Evolutionary conservation across 148 eudicot species (phyloP).

Genomic region (Beta vulgaris): DNA sequence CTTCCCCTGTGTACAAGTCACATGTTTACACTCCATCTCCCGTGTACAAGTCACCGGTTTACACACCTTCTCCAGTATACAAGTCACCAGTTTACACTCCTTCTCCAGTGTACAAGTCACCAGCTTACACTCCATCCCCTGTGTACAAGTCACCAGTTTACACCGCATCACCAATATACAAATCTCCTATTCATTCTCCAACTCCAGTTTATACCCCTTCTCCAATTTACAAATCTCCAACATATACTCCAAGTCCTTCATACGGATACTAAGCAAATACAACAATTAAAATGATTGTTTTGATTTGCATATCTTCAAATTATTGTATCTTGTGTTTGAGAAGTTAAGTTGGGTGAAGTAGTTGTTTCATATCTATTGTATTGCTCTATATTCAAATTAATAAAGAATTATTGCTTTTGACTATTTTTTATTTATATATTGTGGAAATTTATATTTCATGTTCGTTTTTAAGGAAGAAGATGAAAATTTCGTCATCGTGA

Average conservation of each 20-base stretch:
- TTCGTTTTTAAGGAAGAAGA: too few relatives aligned
- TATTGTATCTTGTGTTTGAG: too few relatives aligned
- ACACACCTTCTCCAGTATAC: background rate
- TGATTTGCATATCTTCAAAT: background rate
- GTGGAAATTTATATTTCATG: too few relatives aligned
- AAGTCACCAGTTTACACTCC: background rate
- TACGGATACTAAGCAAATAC: background rate
- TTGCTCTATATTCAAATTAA: background rate
- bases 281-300: too few relatives aligned
- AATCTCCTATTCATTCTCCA: background rate
- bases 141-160: background rate
- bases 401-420: background rate
- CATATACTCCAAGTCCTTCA: conserved; percentile 19
- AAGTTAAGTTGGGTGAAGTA: background rate
- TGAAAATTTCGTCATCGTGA: too few relatives aligned
- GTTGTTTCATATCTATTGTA: background rate
- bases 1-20: background rate
- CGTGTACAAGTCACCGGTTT: background rate
- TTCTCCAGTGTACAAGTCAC: background rate
- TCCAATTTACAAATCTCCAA: background rate
- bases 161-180: background rate
- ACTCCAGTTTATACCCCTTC: background rate
- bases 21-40: conserved; percentile 1
- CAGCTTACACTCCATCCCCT: background rate
- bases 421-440: too few relatives aligned